These are phyloP conservation scores for Tilletia horrida DNA, from an alignment of 1,284 basidiomycete species.

Conservation along the genomic window DNA sequence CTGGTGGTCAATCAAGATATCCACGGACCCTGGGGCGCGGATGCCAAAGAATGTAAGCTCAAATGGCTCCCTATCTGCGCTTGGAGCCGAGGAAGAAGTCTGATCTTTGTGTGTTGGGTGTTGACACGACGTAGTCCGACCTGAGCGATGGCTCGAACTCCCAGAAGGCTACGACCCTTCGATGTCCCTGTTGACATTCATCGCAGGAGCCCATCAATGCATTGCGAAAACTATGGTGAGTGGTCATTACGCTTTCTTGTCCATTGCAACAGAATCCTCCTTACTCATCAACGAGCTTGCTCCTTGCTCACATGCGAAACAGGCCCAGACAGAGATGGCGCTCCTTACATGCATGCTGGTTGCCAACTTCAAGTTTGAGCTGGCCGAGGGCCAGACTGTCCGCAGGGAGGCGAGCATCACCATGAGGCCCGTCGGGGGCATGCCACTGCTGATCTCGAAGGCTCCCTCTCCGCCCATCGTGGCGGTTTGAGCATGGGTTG, in stretches of 20 bases:
- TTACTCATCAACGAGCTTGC: background rate
- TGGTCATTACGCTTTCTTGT: no score
- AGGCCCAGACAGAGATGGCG: conserved; percentile 40
- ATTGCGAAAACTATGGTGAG: conserved; percentile 39
- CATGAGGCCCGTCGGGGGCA: conserved; percentile 40
- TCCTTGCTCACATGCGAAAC: background rate
- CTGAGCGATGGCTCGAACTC: conserved; percentile 40
- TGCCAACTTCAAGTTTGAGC: conserved; percentile 37
- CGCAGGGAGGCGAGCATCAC: conserved; percentile 38
- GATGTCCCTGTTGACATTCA: conserved; percentile 40
- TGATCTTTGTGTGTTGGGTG: background rate
- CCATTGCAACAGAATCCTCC: no score
- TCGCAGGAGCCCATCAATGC: conserved; percentile 43
- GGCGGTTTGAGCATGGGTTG: no score
- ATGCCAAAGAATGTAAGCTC: conserved; percentile 31
- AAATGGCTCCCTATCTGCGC: no score
- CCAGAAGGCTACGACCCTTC: conserved; percentile 41
- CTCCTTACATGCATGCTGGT: conserved; percentile 34
- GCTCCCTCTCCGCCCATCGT: background rate
- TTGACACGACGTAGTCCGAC: conserved; percentile 27
- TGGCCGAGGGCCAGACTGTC: conserved; percentile 28
- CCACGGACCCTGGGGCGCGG: conserved; percentile 34
- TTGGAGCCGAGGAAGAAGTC: no score
- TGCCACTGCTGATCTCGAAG: conserved; percentile 29
- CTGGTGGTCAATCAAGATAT: conserved; percentile 34